Conservation (phyloP, 2,329 filamentous ascomycete genomes). For the Clarireedia paspali region DNA sequence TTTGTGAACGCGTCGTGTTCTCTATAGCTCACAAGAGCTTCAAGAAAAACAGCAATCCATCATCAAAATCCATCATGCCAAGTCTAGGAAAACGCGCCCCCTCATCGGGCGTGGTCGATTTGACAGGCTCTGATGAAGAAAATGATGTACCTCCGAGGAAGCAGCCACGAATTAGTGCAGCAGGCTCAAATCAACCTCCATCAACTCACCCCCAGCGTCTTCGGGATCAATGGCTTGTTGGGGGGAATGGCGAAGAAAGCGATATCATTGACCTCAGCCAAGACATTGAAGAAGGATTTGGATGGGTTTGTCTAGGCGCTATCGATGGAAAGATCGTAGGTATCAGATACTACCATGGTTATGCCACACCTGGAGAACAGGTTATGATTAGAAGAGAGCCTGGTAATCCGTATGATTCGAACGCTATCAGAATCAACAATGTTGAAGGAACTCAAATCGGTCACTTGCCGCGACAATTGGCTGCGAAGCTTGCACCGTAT, state of each 20-base stretch:
- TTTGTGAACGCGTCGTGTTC: background rate
- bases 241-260: conserved; percentile 15
- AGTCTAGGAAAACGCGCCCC: conserved; percentile 31
- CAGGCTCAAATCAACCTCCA: conserved; percentile 13
- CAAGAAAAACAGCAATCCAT: background rate
- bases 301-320: conserved; percentile 24
- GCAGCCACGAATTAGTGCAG: conserved; percentile 18
- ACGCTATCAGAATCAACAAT: conserved; percentile 74
- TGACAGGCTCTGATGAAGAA: conserved; percentile 33
- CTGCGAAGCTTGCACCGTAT: conserved; percentile 65
- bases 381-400: conserved; percentile 60
- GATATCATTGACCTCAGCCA: conserved; percentile 27
- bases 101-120: conserved; percentile 32
- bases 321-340: conserved; percentile 43
- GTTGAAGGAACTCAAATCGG: conserved; percentile 70
- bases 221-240: conserved; percentile 16
- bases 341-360: conserved; percentile 52
- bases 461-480: conserved; percentile 62
- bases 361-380: conserved; percentile 54
- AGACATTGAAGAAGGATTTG: conserved; percentile 25
- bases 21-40: background rate
- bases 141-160: conserved; percentile 18
- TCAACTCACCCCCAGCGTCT: conserved; percentile 17
- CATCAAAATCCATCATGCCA: conserved; percentile 11
- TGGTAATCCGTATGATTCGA: conserved; percentile 60